These are phyloP conservation scores for Purpureocillium takamizusanense DNA, from an alignment of 2,329 filamentous ascomycete species.

Conservation along the genomic window DNA sequence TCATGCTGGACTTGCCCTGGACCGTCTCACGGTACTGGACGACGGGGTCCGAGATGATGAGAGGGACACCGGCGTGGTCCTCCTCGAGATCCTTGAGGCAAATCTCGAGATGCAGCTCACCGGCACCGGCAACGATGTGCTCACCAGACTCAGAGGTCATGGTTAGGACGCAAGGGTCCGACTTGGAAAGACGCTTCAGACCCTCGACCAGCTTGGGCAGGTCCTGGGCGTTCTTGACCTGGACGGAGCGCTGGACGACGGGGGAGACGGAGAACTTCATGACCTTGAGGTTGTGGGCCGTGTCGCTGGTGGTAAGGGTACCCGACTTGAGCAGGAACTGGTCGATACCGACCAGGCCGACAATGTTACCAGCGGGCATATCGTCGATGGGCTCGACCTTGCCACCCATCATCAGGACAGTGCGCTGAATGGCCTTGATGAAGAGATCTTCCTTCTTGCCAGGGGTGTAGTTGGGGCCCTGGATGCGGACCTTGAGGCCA, in stretches of 20 bases:
- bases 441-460: conserved; percentile 99
- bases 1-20: conserved; percentile 74
- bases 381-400: conserved; percentile 98
- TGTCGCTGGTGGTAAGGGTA: conserved; percentile 95
- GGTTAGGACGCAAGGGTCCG: conserved; percentile 95
- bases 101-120: conserved; percentile 99
- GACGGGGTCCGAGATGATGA: conserved; percentile 96
- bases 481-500: conserved; percentile 98
- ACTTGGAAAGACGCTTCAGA: conserved; percentile 99
- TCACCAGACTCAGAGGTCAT: conserved; percentile 86
- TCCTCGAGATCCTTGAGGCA: conserved; percentile 99
- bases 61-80: conserved; percentile 97
- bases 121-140: conserved; percentile 97
- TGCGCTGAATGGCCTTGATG: conserved; percentile 99
- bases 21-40: conserved; percentile 99
- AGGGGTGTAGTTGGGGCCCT: conserved; percentile 96
- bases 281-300: conserved; percentile 99
- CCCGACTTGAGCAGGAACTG: conserved; percentile 99
- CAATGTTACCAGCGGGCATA: conserved; percentile 99
- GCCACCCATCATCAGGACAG: conserved; percentile 99
- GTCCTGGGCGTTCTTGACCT: conserved; percentile 99
- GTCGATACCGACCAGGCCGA: conserved; percentile 97
- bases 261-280: conserved; percentile 99
- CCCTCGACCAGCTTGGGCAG: conserved; percentile 99
- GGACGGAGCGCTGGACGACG: conserved; percentile 95